Base-by-base conservation (phyloP, 306 rosid species). In the Fragaria ananassa region DNA sequence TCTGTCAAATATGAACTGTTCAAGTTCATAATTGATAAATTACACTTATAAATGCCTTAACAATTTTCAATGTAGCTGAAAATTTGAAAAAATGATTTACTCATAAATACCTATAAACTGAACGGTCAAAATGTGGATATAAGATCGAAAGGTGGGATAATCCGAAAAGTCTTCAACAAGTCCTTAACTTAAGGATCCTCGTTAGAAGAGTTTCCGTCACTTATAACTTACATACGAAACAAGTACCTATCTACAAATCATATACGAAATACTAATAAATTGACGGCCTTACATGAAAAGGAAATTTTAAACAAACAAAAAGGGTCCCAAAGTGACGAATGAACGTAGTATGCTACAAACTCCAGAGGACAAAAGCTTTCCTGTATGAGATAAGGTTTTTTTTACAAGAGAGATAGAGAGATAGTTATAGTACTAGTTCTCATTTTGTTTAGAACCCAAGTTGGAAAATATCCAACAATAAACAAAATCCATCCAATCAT, bases 401-500 rank as follows among this genome's bases (percentile, higher is more conserved):
- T 4, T 6, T 8, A 1, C 12, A 5, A 21, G 39, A 54, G 81
- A 70, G 42, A 82, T 79, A 45, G 82, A 50, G 51, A 54, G 70
- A 3, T 37, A 39, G 72, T 79, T 75, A 57, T 71, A 31, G 27
- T 21, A 68, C n/a, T 81, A 35, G 17, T 34, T 44, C 9, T 72
- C 53, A 25, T 72, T 79, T 77, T 49, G 27, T 56, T 74, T 41
- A 56, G 78, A 69, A 53, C 13, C 37, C 69, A 27, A 78, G 76
- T 79, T 47, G 68, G 46, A 47, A 81, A 84, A 70, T 66, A 85
- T 80, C 81, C 82, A 84, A 82, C 66, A 76, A 74, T 83, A 88
- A 85, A 82, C 17, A 58, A 88, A 39, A 82, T 79, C 77, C 80
- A 53, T 82, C 96, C 89, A 91, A 88, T 89, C 71, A 87, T 70